Conservation (phyloP, 768 basidiomycete species). For the Stropharia rugosoannulata region DNA sequence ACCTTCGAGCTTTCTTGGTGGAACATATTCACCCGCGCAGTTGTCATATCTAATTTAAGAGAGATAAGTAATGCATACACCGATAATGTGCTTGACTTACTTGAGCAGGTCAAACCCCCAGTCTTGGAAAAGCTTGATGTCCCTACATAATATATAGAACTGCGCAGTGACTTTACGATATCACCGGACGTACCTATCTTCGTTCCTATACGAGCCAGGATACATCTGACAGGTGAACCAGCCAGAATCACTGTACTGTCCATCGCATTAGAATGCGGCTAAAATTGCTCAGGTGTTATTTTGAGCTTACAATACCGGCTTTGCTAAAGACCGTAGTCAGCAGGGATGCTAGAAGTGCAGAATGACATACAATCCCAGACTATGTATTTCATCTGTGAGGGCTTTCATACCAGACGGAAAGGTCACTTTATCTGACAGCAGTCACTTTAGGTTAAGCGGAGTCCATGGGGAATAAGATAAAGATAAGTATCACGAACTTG, state of each 20-base stretch:
- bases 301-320: constrained; percentile 54
- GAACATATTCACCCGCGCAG: constrained; percentile 43
- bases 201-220: constrained; percentile 65
- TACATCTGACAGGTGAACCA: constrained; percentile 68
- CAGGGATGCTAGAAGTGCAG: neutral
- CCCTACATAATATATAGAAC: constrained; percentile 30
- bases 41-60: constrained; percentile 51
- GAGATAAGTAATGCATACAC: neutral
- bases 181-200: constrained; percentile 41
- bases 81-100: constrained; percentile 30
- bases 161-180: neutral
- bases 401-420: constrained; percentile 61
- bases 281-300: neutral
- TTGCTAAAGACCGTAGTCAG: constrained; percentile 33
- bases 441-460: neutral
- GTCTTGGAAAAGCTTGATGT: constrained; percentile 55
- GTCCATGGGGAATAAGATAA: neutral
- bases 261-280: neutral
- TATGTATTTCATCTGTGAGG: constrained; percentile 55
- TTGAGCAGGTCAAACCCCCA: constrained; percentile 71
- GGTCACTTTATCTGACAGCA: constrained; percentile 38
- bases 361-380: constrained; percentile 51
- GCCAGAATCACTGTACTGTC: constrained; percentile 64
- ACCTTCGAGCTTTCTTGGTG: neutral
- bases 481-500: constrained; percentile 34